Evolutionary conservation across 1,284 basidiomycete genomes (phyloP).

Genomic region (Pseudozyma thailandica): DNA sequence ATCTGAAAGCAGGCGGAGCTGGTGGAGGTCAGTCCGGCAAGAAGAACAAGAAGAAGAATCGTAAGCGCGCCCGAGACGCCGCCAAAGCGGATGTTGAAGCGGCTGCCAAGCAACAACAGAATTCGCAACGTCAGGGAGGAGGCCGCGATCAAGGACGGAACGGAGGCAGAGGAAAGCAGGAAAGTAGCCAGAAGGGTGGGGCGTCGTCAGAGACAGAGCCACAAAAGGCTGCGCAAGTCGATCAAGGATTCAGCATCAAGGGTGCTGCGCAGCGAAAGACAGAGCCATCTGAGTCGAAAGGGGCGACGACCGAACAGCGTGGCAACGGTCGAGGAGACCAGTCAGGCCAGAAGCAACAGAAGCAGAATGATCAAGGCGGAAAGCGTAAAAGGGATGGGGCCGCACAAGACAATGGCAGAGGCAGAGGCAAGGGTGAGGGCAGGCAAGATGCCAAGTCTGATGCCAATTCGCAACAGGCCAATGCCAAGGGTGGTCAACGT

Average conservation of each 20-base stretch:
- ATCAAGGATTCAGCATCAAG: slow-evolving; percentile 44
- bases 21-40: slow-evolving; percentile 2
- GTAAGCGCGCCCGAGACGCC: slow-evolving; percentile 16
- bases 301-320: neutral
- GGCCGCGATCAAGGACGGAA: neutral
- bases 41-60: slow-evolving; percentile 35
- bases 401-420: neutral
- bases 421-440: neutral
- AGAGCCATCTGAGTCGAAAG: slow-evolving; percentile 7
- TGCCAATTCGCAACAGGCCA: neutral
- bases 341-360: slow-evolving; percentile 8
- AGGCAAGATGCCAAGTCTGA: slow-evolving; percentile 4
- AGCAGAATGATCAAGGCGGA: slow-evolving; percentile 8
- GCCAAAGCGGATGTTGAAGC: slow-evolving; percentile 10
- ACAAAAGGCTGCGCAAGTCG: neutral
- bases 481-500: neutral
- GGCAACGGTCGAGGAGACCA: neutral
- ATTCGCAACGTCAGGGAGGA: slow-evolving; percentile 1
- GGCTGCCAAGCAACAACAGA: slow-evolving; percentile 7
- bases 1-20: neutral
- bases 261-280: slow-evolving; percentile 33
- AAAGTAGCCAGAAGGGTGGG: slow-evolving; percentile 4
- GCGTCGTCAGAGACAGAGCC: neutral
- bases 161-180: slow-evolving; percentile 1
- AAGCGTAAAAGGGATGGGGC: slow-evolving; percentile 30